Evolutionary conservation across 345 rosid genomes (phyloP).

Genomic region (Ailanthus altissimus): DNA sequence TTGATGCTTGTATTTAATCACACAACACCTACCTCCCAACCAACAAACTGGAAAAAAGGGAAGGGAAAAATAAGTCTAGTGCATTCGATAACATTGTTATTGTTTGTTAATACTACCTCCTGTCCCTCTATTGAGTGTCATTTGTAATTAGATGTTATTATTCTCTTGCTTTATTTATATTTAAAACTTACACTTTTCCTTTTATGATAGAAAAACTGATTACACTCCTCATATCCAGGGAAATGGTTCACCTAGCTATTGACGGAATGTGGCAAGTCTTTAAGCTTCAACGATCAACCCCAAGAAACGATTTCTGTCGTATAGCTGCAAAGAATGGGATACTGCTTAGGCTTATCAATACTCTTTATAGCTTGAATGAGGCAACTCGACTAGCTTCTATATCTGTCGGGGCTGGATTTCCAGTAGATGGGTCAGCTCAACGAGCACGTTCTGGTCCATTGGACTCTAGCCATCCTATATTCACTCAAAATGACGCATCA

Average conservation of each 20-base stretch:
- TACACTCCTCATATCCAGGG: slow-evolving; percentile 61
- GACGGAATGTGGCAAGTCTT: slow-evolving; percentile 99
- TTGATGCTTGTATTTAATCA: background rate
- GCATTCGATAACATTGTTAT: no score
- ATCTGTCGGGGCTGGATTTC: slow-evolving; percentile 61
- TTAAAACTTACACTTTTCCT: background rate
- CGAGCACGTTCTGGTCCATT: slow-evolving; percentile 75
- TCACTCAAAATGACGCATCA: slow-evolving; percentile 58
- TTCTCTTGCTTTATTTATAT: background rate
- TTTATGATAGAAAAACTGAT: slow-evolving; percentile 29
- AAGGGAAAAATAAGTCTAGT: no score
- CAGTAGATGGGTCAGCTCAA: slow-evolving; percentile 60
- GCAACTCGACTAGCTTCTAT: slow-evolving; percentile 80
- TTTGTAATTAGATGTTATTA: background rate
- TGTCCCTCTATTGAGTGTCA: background rate
- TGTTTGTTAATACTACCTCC: background rate
- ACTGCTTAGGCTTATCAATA: slow-evolving; percentile 80
- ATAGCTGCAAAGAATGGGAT: slow-evolving; percentile 96
- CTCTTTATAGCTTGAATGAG: slow-evolving; percentile 95
- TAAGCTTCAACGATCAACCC: slow-evolving; percentile 92
- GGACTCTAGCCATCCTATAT: slow-evolving; percentile 62
- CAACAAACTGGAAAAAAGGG: no score
- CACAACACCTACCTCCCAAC: no score
- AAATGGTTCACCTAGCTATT: slow-evolving; percentile 98
- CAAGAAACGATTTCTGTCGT: slow-evolving; percentile 91